A percentile compares a stretch with the other conserved stretches of the same genome.
Evolutionary conservation across 345 rosid genomes (phyloP).

Genomic region (Acer saccharum): DNA sequence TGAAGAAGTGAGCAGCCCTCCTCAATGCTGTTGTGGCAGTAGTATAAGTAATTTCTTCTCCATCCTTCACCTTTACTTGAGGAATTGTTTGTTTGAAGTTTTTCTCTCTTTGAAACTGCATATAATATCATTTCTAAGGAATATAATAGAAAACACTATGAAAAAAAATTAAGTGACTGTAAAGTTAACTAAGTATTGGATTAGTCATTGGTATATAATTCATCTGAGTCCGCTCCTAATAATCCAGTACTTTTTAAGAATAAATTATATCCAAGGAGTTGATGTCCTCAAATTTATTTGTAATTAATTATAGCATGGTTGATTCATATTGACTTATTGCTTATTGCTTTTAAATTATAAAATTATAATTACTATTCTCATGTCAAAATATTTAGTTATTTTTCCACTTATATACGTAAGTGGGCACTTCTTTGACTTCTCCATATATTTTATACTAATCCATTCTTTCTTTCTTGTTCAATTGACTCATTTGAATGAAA

Average conservation of each 20-base stretch:
- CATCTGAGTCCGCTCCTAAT: too few relatives aligned
- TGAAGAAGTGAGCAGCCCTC: not conserved
- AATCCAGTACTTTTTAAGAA: too few relatives aligned
- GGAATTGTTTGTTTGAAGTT: conserved; percentile 7
- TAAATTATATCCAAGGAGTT: too few relatives aligned
- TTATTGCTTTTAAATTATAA: too few relatives aligned
- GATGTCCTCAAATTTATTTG: too few relatives aligned
- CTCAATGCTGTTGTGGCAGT: not conserved
- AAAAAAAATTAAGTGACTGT: too few relatives aligned
- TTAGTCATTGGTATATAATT: too few relatives aligned
- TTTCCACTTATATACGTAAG: not conserved
- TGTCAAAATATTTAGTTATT: not conserved
- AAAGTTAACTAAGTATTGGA: too few relatives aligned
- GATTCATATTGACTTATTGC: too few relatives aligned
- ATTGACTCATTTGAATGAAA: not conserved
- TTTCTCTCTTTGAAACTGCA: conserved; percentile 10
- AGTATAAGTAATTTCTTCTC: conserved; percentile 6
- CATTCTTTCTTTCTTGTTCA: not conserved
- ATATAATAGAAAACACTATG: too few relatives aligned
- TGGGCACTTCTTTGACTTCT: not conserved
- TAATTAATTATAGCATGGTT: too few relatives aligned
- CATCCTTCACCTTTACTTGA: conserved; percentile 3
- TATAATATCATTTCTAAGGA: not conserved
- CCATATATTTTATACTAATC: not conserved
- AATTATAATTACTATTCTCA: not conserved